Evolutionary conservation across 352 stramenopile species (phyloP), one percentile per base, ranked within the genome.

Genomic region (Globisporangium polare): DNA sequence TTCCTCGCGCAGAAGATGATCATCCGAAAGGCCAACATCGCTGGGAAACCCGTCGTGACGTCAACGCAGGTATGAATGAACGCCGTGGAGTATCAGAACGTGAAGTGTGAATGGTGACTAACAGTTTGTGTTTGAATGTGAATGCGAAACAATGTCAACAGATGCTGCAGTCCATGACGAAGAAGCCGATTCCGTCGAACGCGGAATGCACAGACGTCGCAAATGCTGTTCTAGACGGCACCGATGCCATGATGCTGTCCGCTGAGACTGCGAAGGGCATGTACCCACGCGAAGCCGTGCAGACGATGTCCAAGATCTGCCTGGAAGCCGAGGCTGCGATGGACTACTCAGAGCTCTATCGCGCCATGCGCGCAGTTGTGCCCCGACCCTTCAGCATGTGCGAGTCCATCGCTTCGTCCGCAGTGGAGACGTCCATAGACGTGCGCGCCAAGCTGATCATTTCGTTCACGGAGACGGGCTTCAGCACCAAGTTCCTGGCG

Each of bases 141-240:
- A 49, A 27, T 60, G 20, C 46, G 37, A 29, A 17, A 54, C 18
- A 26, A 35, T 42, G 20, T 39, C 26, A 33, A n/a, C 90, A 99
- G 75, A 99, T 99, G 98, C 80, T 99, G 15, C 98, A 99, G 71
- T 99, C 90, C 17, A 99, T 99, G 97, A 99, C 98, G 58, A 90
- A 74, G 58, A 99, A 99, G 72, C 96, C 94, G 29, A 80, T 84
- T 41, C 98, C 98, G 33, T 99, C 98, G 3, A 98, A 97, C 63
- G 98, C 98, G 17, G 98, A 99, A 74, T 99, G 95, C 71, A 98
- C 97, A 6, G 98, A 99, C 74, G 98, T 99, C 17, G 97, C 97
- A 33, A 99, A 99, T 69, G 97, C 98, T 35, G 97, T 99, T 37
- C 73, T 99, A 9, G 98, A 99, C 68, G 97, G 97, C 53, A 99